A percentile compares a stretch with the other conserved stretches of the same genome.
Conservation (phyloP, 2,329 filamentous ascomycete species). For the Botryotinia calthae region DNA sequence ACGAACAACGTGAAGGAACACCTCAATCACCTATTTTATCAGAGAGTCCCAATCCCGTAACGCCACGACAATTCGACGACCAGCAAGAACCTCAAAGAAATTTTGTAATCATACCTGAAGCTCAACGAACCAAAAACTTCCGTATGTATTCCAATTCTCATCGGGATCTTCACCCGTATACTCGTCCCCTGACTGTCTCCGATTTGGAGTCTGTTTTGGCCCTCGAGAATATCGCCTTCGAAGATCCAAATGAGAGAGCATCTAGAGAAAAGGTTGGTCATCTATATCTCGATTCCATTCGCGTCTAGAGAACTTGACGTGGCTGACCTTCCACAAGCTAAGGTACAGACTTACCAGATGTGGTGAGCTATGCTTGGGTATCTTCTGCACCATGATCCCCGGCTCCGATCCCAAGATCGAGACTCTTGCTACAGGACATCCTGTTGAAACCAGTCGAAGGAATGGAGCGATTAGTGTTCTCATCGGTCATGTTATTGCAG, state of each 20-base stretch:
- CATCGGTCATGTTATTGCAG: conserved; percentile 75
- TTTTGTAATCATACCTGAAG: conserved; percentile 31
- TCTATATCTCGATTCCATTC: neutral
- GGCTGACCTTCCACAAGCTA: conserved; percentile 52
- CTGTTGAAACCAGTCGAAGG: conserved; percentile 58
- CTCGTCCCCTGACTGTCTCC: conserved; percentile 67
- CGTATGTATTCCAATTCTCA: conserved; percentile 40
- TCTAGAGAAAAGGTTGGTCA: conserved; percentile 52
- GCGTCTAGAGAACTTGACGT: conserved; percentile 18
- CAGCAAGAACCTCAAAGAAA: conserved; percentile 21
- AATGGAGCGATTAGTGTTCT: conserved; percentile 60
- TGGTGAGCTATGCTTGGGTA: conserved; percentile 72
- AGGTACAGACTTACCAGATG: conserved; percentile 72
- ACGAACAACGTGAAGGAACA: conserved; percentile 13
- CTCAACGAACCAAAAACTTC: conserved; percentile 29
- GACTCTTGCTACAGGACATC: conserved; percentile 53
- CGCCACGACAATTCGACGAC: conserved; percentile 20
- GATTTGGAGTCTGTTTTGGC: conserved; percentile 60
- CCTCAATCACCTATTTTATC: conserved; percentile 24
- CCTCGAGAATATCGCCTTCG: conserved; percentile 55
- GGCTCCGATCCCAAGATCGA: conserved; percentile 49
- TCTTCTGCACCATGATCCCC: conserved; percentile 67
- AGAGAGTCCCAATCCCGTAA: conserved; percentile 25
- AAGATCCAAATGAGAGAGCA: conserved; percentile 49
- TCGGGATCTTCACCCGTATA: conserved; percentile 63